Evolutionary conservation across 2,329 filamentous ascomycete species (phyloP), one percentile per base, ranked within the genome.

Genomic region (Fusarium cyanostomum): DNA sequence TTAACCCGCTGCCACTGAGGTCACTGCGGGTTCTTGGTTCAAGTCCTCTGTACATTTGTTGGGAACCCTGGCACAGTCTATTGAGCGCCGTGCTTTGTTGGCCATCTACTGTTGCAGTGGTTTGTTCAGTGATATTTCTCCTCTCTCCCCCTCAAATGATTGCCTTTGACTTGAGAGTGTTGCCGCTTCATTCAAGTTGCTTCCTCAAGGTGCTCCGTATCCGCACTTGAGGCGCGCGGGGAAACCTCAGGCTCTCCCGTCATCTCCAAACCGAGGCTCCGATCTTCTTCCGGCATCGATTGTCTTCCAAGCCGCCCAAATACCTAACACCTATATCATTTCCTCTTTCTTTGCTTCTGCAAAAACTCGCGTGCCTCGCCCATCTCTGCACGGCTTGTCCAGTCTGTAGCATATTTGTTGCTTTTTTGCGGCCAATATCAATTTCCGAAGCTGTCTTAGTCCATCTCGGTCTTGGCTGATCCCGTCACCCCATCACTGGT

Each of bases 271-370:
- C 35, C 31, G 27, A 49, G 34, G 26, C 50, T 62, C 60, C 65
- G 52, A 63, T 63, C 59, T 68, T 69, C 62, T 66, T 50, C 61
- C 66, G 64, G 26, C 55, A 54, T 69, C 68, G 55, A 66, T 64
- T 21, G 27, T 46, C 54, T 70, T 70, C 68, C 59, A 71, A 52
- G 30, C 26, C 26, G 39, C 33, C 30, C 33, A 33, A 38, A 37
- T 28, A 51, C 33, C 31, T 30, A n/a, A 35, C 34, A 48, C 30
- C 45, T 37, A 15, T 45, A 26, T 18, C 26, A 27, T 33, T 43
- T 26, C 24, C 15, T 37, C 15, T 18, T 28, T 42, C 28, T 27
- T 35, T 18, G 11, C 33, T 34, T 39, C 46, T 59, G 37, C 35
- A 50, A 50, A 18, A 31, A 13, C 15, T 41, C 44, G 33, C 9